Evolutionary conservation across 2,329 filamentous ascomycete species (phyloP), one percentile per base, ranked within the genome.

Genomic region (Apiospora saccharicola): DNA sequence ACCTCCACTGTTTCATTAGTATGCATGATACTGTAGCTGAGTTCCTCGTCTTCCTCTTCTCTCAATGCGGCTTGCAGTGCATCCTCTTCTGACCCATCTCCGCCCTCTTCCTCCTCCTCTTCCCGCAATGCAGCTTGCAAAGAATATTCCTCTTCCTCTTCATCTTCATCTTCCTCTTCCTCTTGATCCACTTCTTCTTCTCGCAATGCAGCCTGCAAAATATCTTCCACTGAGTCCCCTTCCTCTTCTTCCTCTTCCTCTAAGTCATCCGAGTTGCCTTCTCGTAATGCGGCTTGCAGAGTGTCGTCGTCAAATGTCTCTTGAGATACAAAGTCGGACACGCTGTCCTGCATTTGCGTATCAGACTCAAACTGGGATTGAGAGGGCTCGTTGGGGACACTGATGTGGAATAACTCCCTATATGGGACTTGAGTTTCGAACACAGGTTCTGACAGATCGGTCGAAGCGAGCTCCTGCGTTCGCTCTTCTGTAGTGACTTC

Each of bases 21-120:
- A 8, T 64, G 57, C 14, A 19, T 22, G 57, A n/a, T 41, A 5
- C 1, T 41, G 8, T 41, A 34, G 19, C 34, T 7, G 16, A 61
- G 37, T 37, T n/a, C 30, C 22, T 41, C 22, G 14, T 57, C 53
- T 71, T n/a, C 53, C 67, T 72, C 37, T 73, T 37, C 67, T 34
- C 44, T 26, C 10, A 73, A 43, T 24, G 67, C 53, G 47, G 73
- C 72, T 69, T 74, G 71, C 4, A 74, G 37, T 47, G 73, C 70
- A 69, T 74, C 73, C 13, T 74, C 73, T 24, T 71, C 70, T 51
- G 22, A 22, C 6, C 4, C n/a, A 16, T 57, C 46, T 6, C 16
- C 16, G 5, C 5, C 19, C 19, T 47, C 49, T 26, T 53, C 49
- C 4, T 34, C 26, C 26, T 57, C 51, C 14, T 19, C 16, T 30